Evolutionary conservation across 805 yeast genomes (phyloP).

Genomic region (Ogataea minuta): DNA sequence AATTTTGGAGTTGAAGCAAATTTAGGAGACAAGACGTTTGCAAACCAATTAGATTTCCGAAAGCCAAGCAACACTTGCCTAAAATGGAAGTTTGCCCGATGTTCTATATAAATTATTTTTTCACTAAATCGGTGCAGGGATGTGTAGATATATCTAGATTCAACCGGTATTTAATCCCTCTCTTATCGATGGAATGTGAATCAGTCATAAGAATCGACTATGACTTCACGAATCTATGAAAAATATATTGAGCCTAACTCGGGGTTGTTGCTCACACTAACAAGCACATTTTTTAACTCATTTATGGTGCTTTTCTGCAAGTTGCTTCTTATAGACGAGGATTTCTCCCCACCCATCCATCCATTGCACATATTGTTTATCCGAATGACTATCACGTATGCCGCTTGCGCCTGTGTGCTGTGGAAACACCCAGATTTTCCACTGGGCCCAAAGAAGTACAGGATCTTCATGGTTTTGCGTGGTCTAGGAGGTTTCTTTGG

Average conservation of each 20-base stretch:
- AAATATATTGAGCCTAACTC: constrained; percentile 35
- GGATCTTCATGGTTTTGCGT: constrained; percentile 54
- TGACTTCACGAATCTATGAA: constrained; percentile 9
- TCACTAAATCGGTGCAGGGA: constrained; percentile 5
- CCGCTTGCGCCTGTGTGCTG: constrained; percentile 45
- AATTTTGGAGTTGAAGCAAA: constrained; percentile 4
- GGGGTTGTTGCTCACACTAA: constrained; percentile 57
- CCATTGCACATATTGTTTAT: constrained; percentile 77
- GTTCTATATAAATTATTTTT: background rate
- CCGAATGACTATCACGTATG: constrained; percentile 72
- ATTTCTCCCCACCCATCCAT: constrained; percentile 58
- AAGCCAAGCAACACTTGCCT: background rate
- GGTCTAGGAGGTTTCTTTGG: constrained; percentile 79
- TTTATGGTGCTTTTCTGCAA: constrained; percentile 75
- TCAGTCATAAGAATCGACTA: background rate
- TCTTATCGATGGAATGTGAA: background rate
- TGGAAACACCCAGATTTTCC: constrained; percentile 56
- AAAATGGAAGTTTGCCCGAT: background rate
- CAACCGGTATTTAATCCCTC: constrained; percentile 3
- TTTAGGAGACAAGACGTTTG: constrained; percentile 1
- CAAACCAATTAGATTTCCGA: constrained; percentile 1
- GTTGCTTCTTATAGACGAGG: constrained; percentile 64
- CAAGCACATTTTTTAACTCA: constrained; percentile 72
- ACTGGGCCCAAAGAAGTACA: constrained; percentile 61
- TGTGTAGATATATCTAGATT: background rate